Evolutionary conservation across 2,329 filamentous ascomycete genomes (phyloP).

Genomic region (Lecanosticta acicola): DNA sequence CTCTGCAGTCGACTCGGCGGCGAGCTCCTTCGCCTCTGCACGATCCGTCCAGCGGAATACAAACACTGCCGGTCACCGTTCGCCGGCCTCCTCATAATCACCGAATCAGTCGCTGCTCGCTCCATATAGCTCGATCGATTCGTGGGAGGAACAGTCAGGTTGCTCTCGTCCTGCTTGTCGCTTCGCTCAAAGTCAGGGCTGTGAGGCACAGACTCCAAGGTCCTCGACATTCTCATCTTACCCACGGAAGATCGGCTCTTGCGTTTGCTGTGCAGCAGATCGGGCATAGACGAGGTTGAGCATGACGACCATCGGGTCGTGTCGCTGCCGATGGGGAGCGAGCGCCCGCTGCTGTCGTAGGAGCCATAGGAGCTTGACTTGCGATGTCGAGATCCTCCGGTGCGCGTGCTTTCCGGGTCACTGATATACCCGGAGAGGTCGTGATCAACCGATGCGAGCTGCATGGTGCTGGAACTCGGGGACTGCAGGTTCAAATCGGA

Average conservation of each 20-base stretch:
- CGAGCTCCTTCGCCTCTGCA: conserved; percentile 18
- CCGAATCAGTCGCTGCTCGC: background rate
- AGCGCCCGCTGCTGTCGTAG: conserved; percentile 21
- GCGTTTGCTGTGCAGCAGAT: conserved; percentile 26
- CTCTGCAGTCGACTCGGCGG: conserved; percentile 1
- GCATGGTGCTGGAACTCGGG: conserved; percentile 6
- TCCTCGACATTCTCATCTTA: conserved; percentile 13
- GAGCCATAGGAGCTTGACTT: conserved; percentile 28
- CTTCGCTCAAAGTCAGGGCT: conserved; percentile 14
- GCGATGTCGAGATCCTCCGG: conserved; percentile 19
- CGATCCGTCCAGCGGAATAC: conserved; percentile 21
- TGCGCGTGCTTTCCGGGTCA: conserved; percentile 22
- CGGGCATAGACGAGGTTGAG: conserved; percentile 26
- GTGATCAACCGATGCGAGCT: conserved; percentile 19
- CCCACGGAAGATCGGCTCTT: conserved; percentile 13
- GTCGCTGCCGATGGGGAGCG: conserved; percentile 14
- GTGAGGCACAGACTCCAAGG: conserved; percentile 24
- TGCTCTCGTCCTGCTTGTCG: conserved; percentile 3
- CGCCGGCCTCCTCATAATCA: conserved; percentile 18
- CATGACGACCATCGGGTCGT: conserved; percentile 27
- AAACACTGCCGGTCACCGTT: conserved; percentile 20
- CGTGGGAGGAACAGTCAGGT: background rate
- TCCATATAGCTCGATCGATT: background rate
- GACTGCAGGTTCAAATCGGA: conserved; percentile 2
- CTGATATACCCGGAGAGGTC: conserved; percentile 22